These are phyloP conservation scores for Bipolaris victoriae DNA, from an alignment of 2,329 filamentous ascomycete species.

Conservation along the genomic window DNA sequence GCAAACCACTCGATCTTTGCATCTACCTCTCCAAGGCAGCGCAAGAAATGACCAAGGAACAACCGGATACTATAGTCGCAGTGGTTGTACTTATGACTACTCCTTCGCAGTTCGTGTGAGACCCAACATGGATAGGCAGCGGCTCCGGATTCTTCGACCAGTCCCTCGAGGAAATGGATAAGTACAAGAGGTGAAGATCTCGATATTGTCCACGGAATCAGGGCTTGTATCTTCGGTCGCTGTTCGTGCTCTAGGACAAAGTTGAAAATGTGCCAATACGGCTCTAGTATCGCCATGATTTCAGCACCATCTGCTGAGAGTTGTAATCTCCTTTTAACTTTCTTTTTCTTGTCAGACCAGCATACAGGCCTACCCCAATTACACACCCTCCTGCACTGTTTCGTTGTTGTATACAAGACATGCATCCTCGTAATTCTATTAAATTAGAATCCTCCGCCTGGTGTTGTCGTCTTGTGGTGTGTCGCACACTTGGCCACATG, in stretches of 20 bases:
- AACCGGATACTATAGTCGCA: constrained; percentile 11
- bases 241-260: not conserved
- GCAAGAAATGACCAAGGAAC: constrained; percentile 1
- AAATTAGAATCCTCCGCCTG: not conserved
- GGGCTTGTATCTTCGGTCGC: not conserved
- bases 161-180: not conserved
- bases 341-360: not conserved
- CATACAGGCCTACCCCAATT: not conserved
- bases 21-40: not conserved
- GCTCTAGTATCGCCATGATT: not conserved
- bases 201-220: not conserved
- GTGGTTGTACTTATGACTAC: constrained; percentile 2
- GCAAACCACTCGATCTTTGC: constrained; percentile 3
- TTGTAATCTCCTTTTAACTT: not conserved
- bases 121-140: not conserved
- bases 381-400: too few species aligned
- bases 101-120: not conserved
- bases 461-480: not conserved
- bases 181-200: not conserved
- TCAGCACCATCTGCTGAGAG: not conserved
- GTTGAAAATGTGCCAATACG: constrained; percentile 12
- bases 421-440: not conserved
- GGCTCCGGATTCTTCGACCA: not conserved
- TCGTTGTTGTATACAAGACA: too few species aligned
- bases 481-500: not conserved